A percentile compares a stretch with the other conserved stretches of the same genome.
These are phyloP conservation scores for Cyclotella choctawhatcheeana DNA, from an alignment of 108 stramenopile genomes.

Conservation along the genomic window DNA sequence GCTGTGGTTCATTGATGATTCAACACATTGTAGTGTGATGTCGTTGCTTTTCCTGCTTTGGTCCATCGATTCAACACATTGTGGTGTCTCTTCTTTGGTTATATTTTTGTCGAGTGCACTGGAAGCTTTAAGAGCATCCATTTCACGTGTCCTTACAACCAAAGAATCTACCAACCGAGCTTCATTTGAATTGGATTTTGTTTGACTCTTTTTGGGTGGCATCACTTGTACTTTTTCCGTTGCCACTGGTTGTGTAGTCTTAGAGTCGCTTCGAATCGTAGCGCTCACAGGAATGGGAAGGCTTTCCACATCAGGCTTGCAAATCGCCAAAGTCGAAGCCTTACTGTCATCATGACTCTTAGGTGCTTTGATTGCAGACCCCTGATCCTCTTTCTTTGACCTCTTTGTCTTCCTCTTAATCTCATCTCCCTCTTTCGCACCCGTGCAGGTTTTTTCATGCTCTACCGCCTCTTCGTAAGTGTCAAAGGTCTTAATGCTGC, in stretches of 20 bases:
- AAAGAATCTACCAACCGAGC: neutral
- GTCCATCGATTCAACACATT: neutral
- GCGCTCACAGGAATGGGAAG: neutral
- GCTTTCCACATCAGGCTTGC: no score
- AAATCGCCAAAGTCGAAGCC: no score
- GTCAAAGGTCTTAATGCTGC: constrained; percentile 12
- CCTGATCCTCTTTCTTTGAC: neutral
- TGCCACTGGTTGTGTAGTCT: neutral
- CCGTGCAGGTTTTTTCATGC: constrained; percentile 15
- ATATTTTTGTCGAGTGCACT: no score
- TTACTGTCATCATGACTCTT: neutral
- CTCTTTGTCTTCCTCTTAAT: neutral
- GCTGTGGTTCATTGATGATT: neutral
- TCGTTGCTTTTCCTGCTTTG: neutral
- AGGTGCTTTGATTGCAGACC: neutral
- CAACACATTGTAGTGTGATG: neutral
- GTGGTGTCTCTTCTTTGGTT: no score
- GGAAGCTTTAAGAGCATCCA: no score
- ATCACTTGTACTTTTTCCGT: neutral
- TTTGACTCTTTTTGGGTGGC: neutral
- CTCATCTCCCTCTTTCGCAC: neutral
- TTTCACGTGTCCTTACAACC: neutral
- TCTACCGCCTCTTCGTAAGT: constrained; percentile 26
- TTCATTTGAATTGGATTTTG: constrained; percentile 4
- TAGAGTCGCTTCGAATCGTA: neutral